Conservation (phyloP, 345 rosid species). For the Lepidium africanum region DNA sequence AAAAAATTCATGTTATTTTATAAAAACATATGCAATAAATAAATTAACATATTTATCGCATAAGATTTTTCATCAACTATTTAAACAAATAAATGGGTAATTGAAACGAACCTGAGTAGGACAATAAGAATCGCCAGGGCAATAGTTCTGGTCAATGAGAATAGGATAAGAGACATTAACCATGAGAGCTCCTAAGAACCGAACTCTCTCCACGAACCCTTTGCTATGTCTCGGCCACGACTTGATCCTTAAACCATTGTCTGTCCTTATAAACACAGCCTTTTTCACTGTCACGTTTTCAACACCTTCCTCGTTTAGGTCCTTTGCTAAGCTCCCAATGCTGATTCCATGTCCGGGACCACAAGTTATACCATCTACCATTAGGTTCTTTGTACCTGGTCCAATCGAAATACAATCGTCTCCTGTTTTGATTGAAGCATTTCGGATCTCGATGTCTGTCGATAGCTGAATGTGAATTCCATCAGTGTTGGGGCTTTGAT, state of each 20-base stretch:
- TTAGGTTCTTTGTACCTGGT: constrained; percentile 41
- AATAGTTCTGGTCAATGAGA: constrained; percentile 54
- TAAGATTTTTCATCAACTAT: too few species aligned
- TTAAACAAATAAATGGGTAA: neutral
- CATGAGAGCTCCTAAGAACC: constrained; percentile 35
- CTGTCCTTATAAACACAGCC: constrained; percentile 31
- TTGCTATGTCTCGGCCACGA: constrained; percentile 63
- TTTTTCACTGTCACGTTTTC: constrained; percentile 38
- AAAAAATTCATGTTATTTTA: too few species aligned
- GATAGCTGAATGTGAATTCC: constrained; percentile 58
- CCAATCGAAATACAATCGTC: constrained; percentile 62
- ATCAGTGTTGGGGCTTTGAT: constrained; percentile 52
- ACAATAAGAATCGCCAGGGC: constrained; percentile 42
- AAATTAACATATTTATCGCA: too few species aligned
- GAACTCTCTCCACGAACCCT: constrained; percentile 41
- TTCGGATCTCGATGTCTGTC: constrained; percentile 28
- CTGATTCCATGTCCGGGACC: constrained; percentile 77
- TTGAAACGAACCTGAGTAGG: constrained; percentile 37
- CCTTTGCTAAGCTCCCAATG: constrained; percentile 51
- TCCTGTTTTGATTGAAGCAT: constrained; percentile 42
- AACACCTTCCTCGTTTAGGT: constrained; percentile 42
- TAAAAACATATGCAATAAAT: too few species aligned
- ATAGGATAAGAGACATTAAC: constrained; percentile 39
- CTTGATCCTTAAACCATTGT: constrained; percentile 55
- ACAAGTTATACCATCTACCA: constrained; percentile 43